These are phyloP conservation scores for Inga oerstediana DNA, from an alignment of 306 rosid genomes.

Conservation along the genomic window DNA sequence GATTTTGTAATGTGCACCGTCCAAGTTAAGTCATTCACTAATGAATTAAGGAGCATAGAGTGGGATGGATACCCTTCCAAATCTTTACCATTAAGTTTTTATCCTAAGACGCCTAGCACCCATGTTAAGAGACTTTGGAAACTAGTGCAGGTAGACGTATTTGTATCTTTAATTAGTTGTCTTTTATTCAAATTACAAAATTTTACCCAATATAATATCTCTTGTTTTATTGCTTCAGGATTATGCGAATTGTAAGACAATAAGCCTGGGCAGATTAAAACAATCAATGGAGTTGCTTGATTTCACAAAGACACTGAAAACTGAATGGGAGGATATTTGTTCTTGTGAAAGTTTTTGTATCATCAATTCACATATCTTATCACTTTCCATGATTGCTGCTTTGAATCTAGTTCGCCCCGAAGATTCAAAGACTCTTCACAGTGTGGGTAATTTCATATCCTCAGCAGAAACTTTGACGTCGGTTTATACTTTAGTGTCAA, in stretches of 20 bases:
- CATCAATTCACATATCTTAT: constrained; percentile 6
- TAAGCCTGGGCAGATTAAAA: background rate
- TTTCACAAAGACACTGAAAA: background rate
- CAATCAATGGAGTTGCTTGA: constrained; percentile 10
- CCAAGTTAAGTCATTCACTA: background rate
- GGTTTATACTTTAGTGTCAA: background rate
- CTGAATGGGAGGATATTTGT: background rate
- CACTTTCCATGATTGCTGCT: background rate
- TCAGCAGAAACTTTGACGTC: fast-evolving
- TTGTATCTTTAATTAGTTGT: background rate
- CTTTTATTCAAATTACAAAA: background rate
- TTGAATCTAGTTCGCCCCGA: background rate
- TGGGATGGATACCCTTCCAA: background rate
- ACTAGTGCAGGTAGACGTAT: background rate
- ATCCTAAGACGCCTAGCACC: background rate
- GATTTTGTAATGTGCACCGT: background rate
- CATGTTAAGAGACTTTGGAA: background rate
- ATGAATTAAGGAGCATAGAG: background rate
- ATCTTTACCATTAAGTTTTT: background rate
- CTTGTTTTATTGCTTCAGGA: background rate
- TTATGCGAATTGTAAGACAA: background rate
- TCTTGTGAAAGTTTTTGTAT: background rate
- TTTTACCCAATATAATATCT: background rate
- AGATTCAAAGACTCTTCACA: background rate
- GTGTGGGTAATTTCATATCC: background rate